Base-by-base conservation (phyloP, 192 early-diverging fungal genomes). In the Gigaspora rosea region DNA sequence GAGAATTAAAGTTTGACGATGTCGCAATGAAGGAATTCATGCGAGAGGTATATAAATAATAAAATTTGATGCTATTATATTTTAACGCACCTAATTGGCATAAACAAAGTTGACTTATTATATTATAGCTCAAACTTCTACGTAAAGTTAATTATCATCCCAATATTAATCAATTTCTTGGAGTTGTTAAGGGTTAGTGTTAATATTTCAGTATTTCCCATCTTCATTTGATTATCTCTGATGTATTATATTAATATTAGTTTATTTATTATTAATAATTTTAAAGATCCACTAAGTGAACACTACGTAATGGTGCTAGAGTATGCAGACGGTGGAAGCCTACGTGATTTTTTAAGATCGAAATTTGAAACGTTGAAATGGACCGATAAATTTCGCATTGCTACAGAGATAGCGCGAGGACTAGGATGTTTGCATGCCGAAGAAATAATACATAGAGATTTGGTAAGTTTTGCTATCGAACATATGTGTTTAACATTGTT, bases 381-480 rank as follows among this genome's bases (percentile, higher is more conserved):
- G 71, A 10, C n/a, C 0, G 52, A 72, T 33, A 72, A 72, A 32
- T 49, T 16, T 36, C 15, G 8, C 10, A 22, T 72, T 11, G 71
- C 22, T 36, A 35, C 10, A 41, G 50, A 72, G 48, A 72, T 72
- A n/a, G 50, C 71, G 11, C 9, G n/a, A 54, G 52, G 71, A 18
- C 12, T 72, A n/a, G 11, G 16, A 32, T 56, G 48, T 41, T 15
- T 72, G 16, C 52, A 72, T 56, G 49, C 16, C 1, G 18, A 32
- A 11, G 27, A 56, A 33, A 72, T 72, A 56, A 22, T 56, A 8
- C 71, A 72, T 36, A 41, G 54, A 57, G 71, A 72, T 57, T 72
- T 72, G 52, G 71, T 72, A 72, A 72, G 1, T 27, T 72, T 57
- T 72, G 20, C 1, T 22, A 35, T 10, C 22, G 9, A 13, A 52